Conservation (phyloP, 75 land plant species). For the Chamaecyparis obtusa region DNA sequence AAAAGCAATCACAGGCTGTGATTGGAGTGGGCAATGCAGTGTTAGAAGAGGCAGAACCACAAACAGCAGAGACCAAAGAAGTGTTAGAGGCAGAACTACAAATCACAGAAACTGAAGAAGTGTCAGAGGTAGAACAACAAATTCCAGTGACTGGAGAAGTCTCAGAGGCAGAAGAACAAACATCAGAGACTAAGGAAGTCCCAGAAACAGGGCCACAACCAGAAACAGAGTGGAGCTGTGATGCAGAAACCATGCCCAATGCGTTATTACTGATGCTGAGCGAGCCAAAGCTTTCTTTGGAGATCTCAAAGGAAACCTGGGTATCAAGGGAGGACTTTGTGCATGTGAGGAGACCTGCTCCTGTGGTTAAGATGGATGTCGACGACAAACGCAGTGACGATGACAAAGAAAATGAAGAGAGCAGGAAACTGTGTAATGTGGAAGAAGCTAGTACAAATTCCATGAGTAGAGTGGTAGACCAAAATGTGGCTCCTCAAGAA, state of each 20-base stretch:
- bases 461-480: not conserved
- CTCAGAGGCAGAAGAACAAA: not conserved
- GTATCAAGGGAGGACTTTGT: conserved; percentile 58
- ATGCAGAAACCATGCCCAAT: conserved; percentile 19
- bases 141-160: not conserved
- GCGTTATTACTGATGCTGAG: conserved; percentile 55
- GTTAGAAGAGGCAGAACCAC: conserved; percentile 20
- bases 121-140: not conserved
- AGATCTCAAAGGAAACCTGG: conserved; percentile 76
- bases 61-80: conserved; percentile 3
- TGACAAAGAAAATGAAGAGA: conserved; percentile 7
- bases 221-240: conserved; percentile 10
- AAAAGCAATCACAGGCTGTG: conserved; percentile 12
- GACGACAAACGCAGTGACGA: not conserved
- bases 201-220: not conserved
- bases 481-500: conserved; percentile 6
- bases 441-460: not conserved
- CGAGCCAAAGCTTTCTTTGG: conserved; percentile 79
- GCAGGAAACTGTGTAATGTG: conserved; percentile 1
- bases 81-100: not conserved
- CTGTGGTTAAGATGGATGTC: conserved; percentile 11
- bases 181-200: not conserved
- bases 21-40: not conserved
- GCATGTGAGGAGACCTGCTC: conserved; percentile 19
- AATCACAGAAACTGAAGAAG: not conserved